Evolutionary conservation across 805 yeast genomes (phyloP), one percentile per base, ranked within the genome.

Genomic region (Cyberlindnera samutprakarnensis): DNA sequence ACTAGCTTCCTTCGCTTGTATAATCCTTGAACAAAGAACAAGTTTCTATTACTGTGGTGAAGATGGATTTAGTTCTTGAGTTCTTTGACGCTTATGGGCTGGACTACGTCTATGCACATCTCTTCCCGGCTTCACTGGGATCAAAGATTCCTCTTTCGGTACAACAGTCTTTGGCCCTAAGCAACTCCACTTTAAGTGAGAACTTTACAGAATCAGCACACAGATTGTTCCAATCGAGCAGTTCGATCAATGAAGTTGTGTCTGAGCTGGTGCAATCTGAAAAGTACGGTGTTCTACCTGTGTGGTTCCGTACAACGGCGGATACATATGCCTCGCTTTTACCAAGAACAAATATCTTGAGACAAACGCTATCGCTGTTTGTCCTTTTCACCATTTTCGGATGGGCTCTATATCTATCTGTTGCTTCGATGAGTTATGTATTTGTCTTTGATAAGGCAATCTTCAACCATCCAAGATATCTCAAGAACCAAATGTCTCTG

Each of bases 401-500:
- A 26, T 78, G 90, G 83, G 23, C 77, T n/a, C 59, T 90, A 27
- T 92, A 92, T 57, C 63, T 87, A 26, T 44, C 61, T 14, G 79
- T 76, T 32, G 97, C 97, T 3, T 66, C 77, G 12, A 47, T 82
- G n/a, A 77, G 94, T 9, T 92, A 83, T 56, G 44, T 66, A 23
- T 75, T 80, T 45, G 76, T 92, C 16, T 92, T 85, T 54, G 96
- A 92, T 59, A 81, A 78, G 53, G 77, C 78, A 33, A 84, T 86
- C 37, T 86, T 90, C 70, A 85, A 90, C 61, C 98, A 92, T 57
- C 98, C 98, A 38, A 73, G 95, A 56, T 90, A 84, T 59, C 70
- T 92, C 59, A 92, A 92, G 57, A 90, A 92, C 62, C 98, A 92
- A 64, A 76, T 92, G 73, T 61, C 72, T 5, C 62, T 85, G 53